Evolutionary conservation across 1,284 basidiomycete genomes (phyloP), one percentile per base, ranked within the genome.

Genomic region (Vanrija humicola): DNA sequence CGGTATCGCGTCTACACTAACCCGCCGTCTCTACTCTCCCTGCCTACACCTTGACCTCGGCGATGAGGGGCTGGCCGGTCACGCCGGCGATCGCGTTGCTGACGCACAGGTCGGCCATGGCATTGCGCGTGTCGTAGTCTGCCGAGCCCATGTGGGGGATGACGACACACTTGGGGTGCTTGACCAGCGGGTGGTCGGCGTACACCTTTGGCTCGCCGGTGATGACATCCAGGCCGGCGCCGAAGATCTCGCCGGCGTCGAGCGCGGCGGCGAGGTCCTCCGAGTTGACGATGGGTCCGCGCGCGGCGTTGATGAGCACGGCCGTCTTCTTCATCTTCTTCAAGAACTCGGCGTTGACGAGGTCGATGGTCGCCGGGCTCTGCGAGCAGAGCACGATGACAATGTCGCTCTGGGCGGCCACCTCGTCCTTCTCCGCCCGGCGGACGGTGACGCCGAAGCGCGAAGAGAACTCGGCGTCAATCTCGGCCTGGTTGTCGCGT

Each of bases 131-230:
- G 76, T 96, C 89, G 16, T 84, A 80, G 23, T 93, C 94, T 3
- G 89, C 93, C 59, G 88, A 91, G 21, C 85, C 95, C 52, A 98
- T 86, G 68, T 98, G 94, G 0, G 95, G 94, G 29, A 98, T 67
- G 15, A 94, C 80, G 5, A 86, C 80, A 53, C 16, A 48, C 55
- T 56, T 48, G 38, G 55, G 48, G 55, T 62, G 84, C 64, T 82
- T 82, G 38, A 96, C 84, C 43, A 97, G 76, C 1, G 88, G 86
- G 72, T 98, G 91, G 64, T 89, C 85, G 3, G 78, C 74, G 0
- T 75, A 67, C 29, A 98, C 81, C 46, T 87, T 77, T 0, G 95
- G 95, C 74, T 98, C 95, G 29, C 90, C 90, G 62, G 93, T 90
- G 12, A 97, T 84, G 34, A 98, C 95, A 73, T 98, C 95, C 6